phyloP scores from a whole-genome alignment of 2,329 filamentous ascomycete genomes.

The Epichloe festucae region DNA sequence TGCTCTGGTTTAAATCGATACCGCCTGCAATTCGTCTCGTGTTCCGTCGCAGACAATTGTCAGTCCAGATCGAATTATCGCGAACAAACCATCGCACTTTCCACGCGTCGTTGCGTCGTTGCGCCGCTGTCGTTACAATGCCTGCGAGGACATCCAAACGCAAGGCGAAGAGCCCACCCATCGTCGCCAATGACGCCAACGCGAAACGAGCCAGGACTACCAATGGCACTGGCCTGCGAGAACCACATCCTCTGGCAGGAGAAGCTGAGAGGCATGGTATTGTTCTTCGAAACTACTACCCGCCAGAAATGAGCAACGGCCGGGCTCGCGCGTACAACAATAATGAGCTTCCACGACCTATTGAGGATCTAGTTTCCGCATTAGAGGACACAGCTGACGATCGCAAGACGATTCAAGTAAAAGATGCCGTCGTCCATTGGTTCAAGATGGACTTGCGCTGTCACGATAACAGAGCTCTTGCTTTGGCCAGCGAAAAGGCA shows the following conservation, averaged over 20 bases:
- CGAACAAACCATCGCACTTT: background rate
- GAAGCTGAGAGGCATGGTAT: conserved; percentile 44
- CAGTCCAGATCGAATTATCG: background rate
- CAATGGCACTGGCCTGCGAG: conserved; percentile 26
- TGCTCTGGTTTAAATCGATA: background rate
- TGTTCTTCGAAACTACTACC: conserved; percentile 65
- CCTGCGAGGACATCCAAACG: conserved; percentile 16
- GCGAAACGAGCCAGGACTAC: conserved; percentile 20
- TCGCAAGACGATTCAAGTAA: conserved; percentile 38
- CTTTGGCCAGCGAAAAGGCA: conserved; percentile 51
- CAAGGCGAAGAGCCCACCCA: conserved; percentile 12
- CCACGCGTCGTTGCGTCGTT: background rate
- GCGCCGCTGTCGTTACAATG: conserved; percentile 15
- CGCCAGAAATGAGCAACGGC: conserved; percentile 71
- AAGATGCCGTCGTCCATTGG: conserved; percentile 69
- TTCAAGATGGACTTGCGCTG: conserved; percentile 73
- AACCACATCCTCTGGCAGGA: conserved; percentile 33
- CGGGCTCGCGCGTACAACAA: conserved; percentile 62
- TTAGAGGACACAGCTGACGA: conserved; percentile 44
- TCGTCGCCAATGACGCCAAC: conserved; percentile 12
- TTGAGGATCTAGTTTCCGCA: conserved; percentile 51
- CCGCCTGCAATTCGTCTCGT: background rate
- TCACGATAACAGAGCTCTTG: conserved; percentile 60
- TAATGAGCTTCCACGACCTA: conserved; percentile 58
- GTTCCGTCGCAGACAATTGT: background rate